A percentile compares a stretch with the other conserved stretches of the same genome.
Evolutionary conservation across 805 yeast species (phyloP).

Genomic region (Wickerhamomyces silvicola): DNA sequence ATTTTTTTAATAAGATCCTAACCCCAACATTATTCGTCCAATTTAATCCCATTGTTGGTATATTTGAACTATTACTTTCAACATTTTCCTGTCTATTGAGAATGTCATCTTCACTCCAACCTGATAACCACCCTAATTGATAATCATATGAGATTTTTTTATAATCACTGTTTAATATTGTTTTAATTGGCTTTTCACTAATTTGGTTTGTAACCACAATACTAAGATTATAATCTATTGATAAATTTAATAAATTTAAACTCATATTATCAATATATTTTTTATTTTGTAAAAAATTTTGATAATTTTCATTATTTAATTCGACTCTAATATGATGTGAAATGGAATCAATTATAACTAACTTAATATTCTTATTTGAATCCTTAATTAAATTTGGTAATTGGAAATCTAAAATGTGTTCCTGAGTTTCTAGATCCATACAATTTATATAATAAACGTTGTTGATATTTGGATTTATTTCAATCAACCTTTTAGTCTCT

Average conservation of each 20-base stretch:
- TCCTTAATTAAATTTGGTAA: conserved; percentile 49
- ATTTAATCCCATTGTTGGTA: conserved; percentile 49
- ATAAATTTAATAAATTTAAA: conserved; percentile 41
- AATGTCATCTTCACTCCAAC: conserved; percentile 56
- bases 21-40: conserved; percentile 49
- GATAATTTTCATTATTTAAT: conserved; percentile 30
- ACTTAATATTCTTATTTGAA: conserved; percentile 33
- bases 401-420: conserved; percentile 64
- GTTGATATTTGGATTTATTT: conserved; percentile 33
- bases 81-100: conserved; percentile 22
- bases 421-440: conserved; percentile 64
- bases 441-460: conserved; percentile 51
- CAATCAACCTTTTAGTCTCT: conserved; percentile 58
- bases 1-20: conserved; percentile 40
- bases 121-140: conserved; percentile 67
- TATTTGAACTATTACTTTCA: conserved; percentile 10
- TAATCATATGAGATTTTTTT: conserved; percentile 40
- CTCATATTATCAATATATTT: conserved; percentile 38
- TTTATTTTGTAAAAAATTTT: conserved; percentile 33
- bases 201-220: conserved; percentile 77
- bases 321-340: conserved; percentile 76
- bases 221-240: conserved; percentile 44
- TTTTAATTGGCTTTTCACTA: conserved; percentile 45
- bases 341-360: conserved; percentile 74
- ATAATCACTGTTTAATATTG: conserved; percentile 16